Base-by-base conservation (phyloP, 495 filamentous ascomycete species). In the Aspergillus indologenus region DNA sequence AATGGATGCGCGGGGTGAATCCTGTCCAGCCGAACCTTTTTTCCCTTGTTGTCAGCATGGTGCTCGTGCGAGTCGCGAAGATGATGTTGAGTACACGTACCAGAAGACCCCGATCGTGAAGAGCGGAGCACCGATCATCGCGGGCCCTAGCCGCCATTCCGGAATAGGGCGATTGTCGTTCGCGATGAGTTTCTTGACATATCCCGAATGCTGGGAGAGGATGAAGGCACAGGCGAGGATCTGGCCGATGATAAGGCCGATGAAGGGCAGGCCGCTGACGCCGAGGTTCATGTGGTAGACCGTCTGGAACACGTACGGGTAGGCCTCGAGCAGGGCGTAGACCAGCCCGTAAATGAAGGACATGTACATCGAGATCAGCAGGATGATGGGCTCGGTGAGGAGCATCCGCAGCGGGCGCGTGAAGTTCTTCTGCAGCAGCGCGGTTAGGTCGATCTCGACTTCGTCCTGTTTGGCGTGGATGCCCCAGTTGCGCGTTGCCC, bases 1-100 rank as follows among this genome's bases (percentile, higher is more conserved):
- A 63, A 59, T 64, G 63, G 45, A 74, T 62, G 29, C 54, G 40
- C 42, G 59, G 1, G 3, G 56, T 63, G 56, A 62, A 63, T 1
- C 40, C 65, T 0, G 65, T 68, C 65, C 67, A 68, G 59, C 67
- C 61, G 43, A 72, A 68, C 68, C 82, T 69, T 81, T 65, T 90
- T 91, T 18, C 9, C 15, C 14, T 2, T 5, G 87, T 79, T 63
- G 91, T 89, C 50, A 91, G 84, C 24, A 91, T 77, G 68, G 90
- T 89, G 69, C 90, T 90, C 23, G 90, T 72, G 74, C 67, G 85
- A 29, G 4, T 29, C 26, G 6, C 90, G 74, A 76, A n/a, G n/a
- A n/a, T n/a, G n/a, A n/a, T n/a, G n/a, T n/a, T n/a, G 89, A 90
- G 70, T 89, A 82, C 0, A 77, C 83, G 57, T 83, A 86, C 78